phyloP scores from a whole-genome alignment of 148 eudicot genomes.

The Limonium bicolor region DNA sequence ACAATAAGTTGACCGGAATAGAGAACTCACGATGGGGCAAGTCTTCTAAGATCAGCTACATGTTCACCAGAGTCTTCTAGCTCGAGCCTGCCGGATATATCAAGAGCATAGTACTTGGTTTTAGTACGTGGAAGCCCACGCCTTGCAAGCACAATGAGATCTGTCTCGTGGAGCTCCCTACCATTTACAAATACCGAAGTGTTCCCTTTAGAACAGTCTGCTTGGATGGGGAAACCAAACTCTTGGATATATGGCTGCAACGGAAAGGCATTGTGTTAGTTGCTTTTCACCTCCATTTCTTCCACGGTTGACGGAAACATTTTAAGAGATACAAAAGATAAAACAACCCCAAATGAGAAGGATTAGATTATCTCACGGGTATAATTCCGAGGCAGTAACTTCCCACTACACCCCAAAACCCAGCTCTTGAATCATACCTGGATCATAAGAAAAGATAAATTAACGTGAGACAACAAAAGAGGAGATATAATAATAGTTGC shows the following conservation, averaged over 20 bases:
- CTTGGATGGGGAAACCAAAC: slow-evolving; percentile 55
- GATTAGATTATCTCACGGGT: slow-evolving; percentile 42
- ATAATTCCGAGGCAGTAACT: slow-evolving; percentile 72
- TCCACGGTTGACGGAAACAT: too few species aligned
- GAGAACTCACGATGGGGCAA: slow-evolving; percentile 84
- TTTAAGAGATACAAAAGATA: background rate
- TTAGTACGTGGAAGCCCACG: slow-evolving; percentile 61
- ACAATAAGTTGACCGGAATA: background rate
- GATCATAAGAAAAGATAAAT: background rate
- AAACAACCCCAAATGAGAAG: background rate
- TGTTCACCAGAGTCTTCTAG: slow-evolving; percentile 56
- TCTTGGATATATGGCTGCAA: slow-evolving; percentile 82
- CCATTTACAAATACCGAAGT: slow-evolving; percentile 68
- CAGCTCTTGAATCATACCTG: slow-evolving; percentile 90
- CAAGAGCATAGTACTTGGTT: slow-evolving; percentile 39
- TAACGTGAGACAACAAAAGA: too few species aligned
- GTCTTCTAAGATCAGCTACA: slow-evolving; percentile 64
- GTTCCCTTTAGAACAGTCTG: slow-evolving; percentile 58
- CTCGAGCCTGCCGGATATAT: slow-evolving; percentile 55
- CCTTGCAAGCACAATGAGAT: slow-evolving; percentile 51
- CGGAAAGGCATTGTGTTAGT: too few species aligned
- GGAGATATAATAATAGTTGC: too few species aligned
- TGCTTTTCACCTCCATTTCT: too few species aligned
- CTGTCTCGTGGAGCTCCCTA: slow-evolving; percentile 66
- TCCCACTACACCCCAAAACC: slow-evolving; percentile 96